Percentiles rank a stretch among this genome's conserved stretches.
Conservation (phyloP, 768 basidiomycete species). For the Boletus barrowsii region DNA sequence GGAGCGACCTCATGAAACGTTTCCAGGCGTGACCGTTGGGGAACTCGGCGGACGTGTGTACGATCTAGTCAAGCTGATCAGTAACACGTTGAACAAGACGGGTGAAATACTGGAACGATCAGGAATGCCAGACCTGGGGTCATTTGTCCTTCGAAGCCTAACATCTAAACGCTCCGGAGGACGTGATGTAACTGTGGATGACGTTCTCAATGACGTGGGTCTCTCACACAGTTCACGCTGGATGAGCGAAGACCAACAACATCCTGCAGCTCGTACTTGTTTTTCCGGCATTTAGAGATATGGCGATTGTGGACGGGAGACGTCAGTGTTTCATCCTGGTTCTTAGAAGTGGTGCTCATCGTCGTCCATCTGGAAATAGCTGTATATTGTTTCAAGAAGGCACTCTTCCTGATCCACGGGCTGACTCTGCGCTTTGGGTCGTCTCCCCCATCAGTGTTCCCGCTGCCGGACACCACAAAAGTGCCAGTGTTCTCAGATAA, state of each 20-base stretch:
- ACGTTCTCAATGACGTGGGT: constrained; percentile 61
- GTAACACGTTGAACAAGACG: constrained; percentile 64
- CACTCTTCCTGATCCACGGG: constrained; percentile 75
- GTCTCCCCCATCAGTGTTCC: constrained; percentile 51
- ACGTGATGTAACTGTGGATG: constrained; percentile 44
- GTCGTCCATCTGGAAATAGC: constrained; percentile 37
- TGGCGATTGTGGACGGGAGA: constrained; percentile 60
- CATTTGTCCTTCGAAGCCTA: constrained; percentile 69
- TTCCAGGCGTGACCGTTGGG: constrained; percentile 71
- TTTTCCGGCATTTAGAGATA: constrained; percentile 82
- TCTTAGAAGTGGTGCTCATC: background rate
- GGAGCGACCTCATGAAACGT: constrained; percentile 65
- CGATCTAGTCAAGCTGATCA: constrained; percentile 69
- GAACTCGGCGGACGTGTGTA: constrained; percentile 73
- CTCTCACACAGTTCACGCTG: background rate
- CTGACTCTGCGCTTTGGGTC: constrained; percentile 65
- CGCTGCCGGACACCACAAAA: constrained; percentile 54
- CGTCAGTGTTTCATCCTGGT: constrained; percentile 39
- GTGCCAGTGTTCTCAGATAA: constrained; percentile 78
- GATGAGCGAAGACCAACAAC: constrained; percentile 1
- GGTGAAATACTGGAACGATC: constrained; percentile 56
- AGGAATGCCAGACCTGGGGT: constrained; percentile 70
- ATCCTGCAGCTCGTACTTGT: constrained; percentile 62
- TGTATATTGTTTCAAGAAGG: constrained; percentile 91
- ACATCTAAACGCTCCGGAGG: constrained; percentile 37